Base-by-base conservation (phyloP, 1,284 basidiomycete species). In the Taiwanofungus camphoratus region DNA sequence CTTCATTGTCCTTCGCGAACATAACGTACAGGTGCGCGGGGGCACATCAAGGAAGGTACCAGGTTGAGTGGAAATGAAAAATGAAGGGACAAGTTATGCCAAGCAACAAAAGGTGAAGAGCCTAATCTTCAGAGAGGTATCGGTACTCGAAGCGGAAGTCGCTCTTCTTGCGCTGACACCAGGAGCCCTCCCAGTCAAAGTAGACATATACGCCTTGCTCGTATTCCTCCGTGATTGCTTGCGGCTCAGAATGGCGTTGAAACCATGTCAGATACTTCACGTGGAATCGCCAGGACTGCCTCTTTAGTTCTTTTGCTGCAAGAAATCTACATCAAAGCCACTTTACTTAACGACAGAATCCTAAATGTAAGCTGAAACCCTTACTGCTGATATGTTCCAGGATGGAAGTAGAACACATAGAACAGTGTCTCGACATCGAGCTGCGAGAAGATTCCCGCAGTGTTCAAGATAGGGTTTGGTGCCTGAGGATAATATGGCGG, bases 221-320 rank as follows among this genome's bases (percentile, higher is more conserved):
- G 63, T 98, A 99, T 66, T 99, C 96, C 59, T 98, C 95, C 36
- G 96, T 99, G 63, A 99, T 98, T 3, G 92, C 92, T 62, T 96
- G 92, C n/a, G 96, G 96, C 63, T 99, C 94, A 18, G 92, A 94
- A 60, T 97, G 92, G 41, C 96, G 81, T 66, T 99, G 96, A 81
- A 99, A 99, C 96, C 96, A 99, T 29, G 96, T 99, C 50, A 99
- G 69, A 65, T 98, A 99, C 69, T 99, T 98, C 55, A 97, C 92
- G 66, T 99, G 96, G 76, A 99, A 99, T 43, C 96, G 83, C 96
- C 96, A 99, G 44, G 91, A 94, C 65, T 98, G 95, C 48, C 90
- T 82, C 70, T 99, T 99, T 50, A 99, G 73, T 68, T 99, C 96
- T 61, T 92, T 92, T 5, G 96, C 96, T 1, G 96, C 95, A 39